Evolutionary conservation across 2,329 filamentous ascomycete genomes (phyloP).

Genomic region (Colletotrichum destructivum): DNA sequence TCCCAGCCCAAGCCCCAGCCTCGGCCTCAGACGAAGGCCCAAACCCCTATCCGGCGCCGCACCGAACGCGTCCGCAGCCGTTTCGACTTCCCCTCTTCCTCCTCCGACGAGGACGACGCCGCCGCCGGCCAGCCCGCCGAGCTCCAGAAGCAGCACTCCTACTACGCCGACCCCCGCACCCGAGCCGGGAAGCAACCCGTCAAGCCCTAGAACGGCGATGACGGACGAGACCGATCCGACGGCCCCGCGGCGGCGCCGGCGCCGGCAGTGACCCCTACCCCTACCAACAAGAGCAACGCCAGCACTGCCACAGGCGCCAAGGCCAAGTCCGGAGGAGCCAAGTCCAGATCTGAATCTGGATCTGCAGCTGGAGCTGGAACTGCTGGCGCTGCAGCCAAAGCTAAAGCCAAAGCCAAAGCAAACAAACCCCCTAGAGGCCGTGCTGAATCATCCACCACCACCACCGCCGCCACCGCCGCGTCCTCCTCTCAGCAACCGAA

Average conservation of each 20-base stretch:
- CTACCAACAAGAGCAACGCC: too few relatives aligned
- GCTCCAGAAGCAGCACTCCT: neutral
- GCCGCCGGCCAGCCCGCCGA: neutral
- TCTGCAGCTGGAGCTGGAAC: neutral
- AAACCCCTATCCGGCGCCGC: neutral
- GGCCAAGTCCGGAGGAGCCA: neutral
- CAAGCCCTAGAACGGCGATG: slow-evolving; percentile 28
- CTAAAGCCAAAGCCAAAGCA: neutral
- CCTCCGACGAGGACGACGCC: slow-evolving; percentile 8
- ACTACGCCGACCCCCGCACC: slow-evolving; percentile 2
- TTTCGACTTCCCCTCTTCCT: slow-evolving; percentile 4
- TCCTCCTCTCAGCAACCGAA: slow-evolving; percentile 13
- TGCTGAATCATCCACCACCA: slow-evolving; percentile 11
- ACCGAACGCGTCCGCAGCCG: neutral
- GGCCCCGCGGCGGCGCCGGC: neutral
- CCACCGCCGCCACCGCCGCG: neutral
- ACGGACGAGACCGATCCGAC: neutral
- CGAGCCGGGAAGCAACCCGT: slow-evolving; percentile 28
- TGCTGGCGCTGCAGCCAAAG: too few relatives aligned
- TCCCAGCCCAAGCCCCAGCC: too few relatives aligned
- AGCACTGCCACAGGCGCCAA: neutral
- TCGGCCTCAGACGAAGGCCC: neutral
- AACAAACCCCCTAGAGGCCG: neutral
- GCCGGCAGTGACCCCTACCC: neutral
- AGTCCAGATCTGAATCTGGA: neutral